Percentiles rank a stretch among this genome's conserved stretches.
Conservation (phyloP, 2,329 filamentous ascomycete species). For the Teratosphaeria epicoccoides region DNA sequence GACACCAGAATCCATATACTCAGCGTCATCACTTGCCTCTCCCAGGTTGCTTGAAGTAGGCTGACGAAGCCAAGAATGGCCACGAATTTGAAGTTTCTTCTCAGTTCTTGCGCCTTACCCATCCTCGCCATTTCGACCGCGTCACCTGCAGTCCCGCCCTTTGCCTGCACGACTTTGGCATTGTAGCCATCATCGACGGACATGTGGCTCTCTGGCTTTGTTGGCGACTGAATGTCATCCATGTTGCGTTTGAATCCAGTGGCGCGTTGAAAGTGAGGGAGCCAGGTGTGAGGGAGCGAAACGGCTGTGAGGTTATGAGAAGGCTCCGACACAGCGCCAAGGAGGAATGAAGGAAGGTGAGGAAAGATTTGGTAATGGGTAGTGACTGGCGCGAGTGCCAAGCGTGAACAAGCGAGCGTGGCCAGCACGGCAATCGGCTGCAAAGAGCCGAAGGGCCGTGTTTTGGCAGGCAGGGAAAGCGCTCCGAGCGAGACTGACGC, state of each 20-base stretch:
- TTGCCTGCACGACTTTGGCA: conserved; percentile 13
- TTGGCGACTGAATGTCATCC: conserved; percentile 3
- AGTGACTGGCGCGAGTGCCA: not conserved
- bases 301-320: not conserved
- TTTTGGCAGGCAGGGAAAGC: not conserved
- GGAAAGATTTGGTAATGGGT: not conserved
- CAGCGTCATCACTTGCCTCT: not conserved
- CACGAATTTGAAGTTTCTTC: conserved; percentile 37
- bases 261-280: not conserved
- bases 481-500: not conserved
- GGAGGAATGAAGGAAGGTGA: not conserved
- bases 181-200: conserved; percentile 16
- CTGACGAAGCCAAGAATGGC: conserved; percentile 43
- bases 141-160: conserved; percentile 26
- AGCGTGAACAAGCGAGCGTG: not conserved
- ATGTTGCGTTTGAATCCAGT: not conserved
- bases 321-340: not conserved
- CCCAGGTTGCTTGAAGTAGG: conserved; percentile 43
- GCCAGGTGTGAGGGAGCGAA: not conserved
- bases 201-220: conserved; percentile 13
- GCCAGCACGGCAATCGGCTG: not conserved
- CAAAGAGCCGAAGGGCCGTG: not conserved
- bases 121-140: conserved; percentile 38
- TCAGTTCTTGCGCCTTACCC: conserved; percentile 42
- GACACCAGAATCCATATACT: not conserved